These are phyloP conservation scores for Boletus austroedulis DNA, from an alignment of 1,284 basidiomycete genomes.

Conservation along the genomic window DNA sequence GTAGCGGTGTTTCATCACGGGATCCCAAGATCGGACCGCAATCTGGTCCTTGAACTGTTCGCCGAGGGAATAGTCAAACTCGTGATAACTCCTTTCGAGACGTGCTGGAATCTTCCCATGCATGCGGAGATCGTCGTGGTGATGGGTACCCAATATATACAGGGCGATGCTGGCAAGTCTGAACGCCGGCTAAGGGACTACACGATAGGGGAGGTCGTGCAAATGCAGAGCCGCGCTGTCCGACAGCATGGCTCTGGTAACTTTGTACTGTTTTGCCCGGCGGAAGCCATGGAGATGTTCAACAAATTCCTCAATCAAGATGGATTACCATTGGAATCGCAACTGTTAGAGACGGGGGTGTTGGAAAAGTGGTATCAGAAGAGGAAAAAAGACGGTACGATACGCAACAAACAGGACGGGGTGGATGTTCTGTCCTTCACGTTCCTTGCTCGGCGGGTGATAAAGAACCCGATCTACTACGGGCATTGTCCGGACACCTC, in stretches of 20 bases:
- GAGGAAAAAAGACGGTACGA: constrained; percentile 39
- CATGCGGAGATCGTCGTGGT: constrained; percentile 80
- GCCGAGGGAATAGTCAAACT: constrained; percentile 80
- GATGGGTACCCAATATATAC: constrained; percentile 89
- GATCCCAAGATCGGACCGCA: constrained; percentile 68
- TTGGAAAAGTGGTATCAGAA: constrained; percentile 54
- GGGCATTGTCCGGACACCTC: constrained; percentile 46
- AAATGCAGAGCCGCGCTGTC: constrained; percentile 88
- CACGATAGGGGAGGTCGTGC: constrained; percentile 74
- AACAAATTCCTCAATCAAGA: constrained; percentile 80
- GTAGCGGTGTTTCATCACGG: constrained; percentile 87
- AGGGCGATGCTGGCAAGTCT: constrained; percentile 44
- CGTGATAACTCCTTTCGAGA: constrained; percentile 78
- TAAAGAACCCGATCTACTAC: constrained; percentile 87
- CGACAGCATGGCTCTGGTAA: constrained; percentile 60
- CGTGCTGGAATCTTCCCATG: constrained; percentile 84
- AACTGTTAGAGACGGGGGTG: constrained; percentile 54
- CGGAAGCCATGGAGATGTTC: constrained; percentile 77
- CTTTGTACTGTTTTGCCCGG: constrained; percentile 86
- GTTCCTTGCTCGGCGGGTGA: constrained; percentile 70
- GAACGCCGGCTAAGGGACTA: constrained; percentile 81
- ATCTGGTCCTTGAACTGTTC: constrained; percentile 80
- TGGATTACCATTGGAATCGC: constrained; percentile 88
- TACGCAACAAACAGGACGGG: constrained; percentile 62
- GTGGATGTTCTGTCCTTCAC: constrained; percentile 82